Percentiles rank a stretch among this genome's conserved stretches.
Evolutionary conservation across 2,329 filamentous ascomycete species (phyloP).

Genomic region (Botrytis galanthina): DNA sequence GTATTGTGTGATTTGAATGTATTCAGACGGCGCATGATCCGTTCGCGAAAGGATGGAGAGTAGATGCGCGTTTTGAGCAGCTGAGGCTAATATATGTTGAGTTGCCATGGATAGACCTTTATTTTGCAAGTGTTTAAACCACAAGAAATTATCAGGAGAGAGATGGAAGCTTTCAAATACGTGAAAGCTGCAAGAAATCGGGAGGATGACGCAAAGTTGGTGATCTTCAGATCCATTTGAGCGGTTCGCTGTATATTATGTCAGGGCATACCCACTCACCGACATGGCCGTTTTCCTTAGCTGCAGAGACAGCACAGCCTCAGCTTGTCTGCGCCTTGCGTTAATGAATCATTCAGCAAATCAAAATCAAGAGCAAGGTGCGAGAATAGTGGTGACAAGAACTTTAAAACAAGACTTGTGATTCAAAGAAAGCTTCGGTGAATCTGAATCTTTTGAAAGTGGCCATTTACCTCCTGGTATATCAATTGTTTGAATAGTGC

Average conservation of each 20-base stretch:
- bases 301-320: slow-evolving; percentile 10
- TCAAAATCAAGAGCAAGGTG: not conserved
- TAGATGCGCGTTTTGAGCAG: slow-evolving; percentile 35
- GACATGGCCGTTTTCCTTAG: not conserved
- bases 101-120: not conserved
- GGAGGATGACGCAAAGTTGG: not conserved
- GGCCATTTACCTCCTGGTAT: not conserved
- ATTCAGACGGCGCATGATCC: slow-evolving; percentile 47
- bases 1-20: slow-evolving; percentile 47
- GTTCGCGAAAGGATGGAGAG: slow-evolving; percentile 48
- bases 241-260: not conserved
- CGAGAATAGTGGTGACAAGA: not conserved
- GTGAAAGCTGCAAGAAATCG: not conserved
- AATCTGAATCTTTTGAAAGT: not conserved
- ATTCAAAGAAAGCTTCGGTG: not conserved
- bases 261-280: not conserved
- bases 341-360: not conserved
- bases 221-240: not conserved
- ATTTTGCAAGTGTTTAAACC: not conserved
- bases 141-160: not conserved
- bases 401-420: not conserved
- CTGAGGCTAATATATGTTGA: slow-evolving; percentile 15
- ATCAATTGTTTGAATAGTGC: not conserved
- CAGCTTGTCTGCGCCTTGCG: slow-evolving; percentile 5
- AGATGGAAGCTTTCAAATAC: not conserved